These are phyloP conservation scores for Laguncularia racemosa DNA, from an alignment of 345 rosid species.

Conservation along the genomic window DNA sequence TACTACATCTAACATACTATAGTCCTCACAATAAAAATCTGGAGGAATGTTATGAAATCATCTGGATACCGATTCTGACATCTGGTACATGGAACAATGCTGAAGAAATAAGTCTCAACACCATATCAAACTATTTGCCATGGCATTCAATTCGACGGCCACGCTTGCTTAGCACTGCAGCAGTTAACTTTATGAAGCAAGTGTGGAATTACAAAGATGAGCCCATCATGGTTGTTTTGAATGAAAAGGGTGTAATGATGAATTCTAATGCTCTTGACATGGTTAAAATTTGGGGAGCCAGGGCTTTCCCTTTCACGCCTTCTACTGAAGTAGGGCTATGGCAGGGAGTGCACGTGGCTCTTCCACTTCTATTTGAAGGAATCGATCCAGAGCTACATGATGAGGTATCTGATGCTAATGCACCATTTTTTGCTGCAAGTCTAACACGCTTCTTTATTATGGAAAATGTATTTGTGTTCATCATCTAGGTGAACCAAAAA, in stretches of 20 bases:
- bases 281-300: slow-evolving; percentile 66
- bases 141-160: slow-evolving; percentile 60
- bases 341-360: slow-evolving; percentile 48
- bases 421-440: no score
- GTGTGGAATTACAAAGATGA: slow-evolving; percentile 46
- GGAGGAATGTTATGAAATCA: slow-evolving; percentile 34
- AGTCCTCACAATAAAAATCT: slow-evolving; percentile 27
- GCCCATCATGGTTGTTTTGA: slow-evolving; percentile 51
- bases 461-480: no score
- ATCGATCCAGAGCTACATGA: slow-evolving; percentile 41
- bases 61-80: slow-evolving; percentile 58
- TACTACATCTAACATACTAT: slow-evolving; percentile 52
- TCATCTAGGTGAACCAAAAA: not conserved
- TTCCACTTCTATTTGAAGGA: slow-evolving; percentile 39
- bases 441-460: no score
- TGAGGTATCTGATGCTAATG: slow-evolving; percentile 31
- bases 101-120: slow-evolving; percentile 31
- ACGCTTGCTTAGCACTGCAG: slow-evolving; percentile 36
- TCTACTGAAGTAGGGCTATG: slow-evolving; percentile 58
- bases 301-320: slow-evolving; percentile 66
- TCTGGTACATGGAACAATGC: slow-evolving; percentile 44
- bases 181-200: slow-evolving; percentile 36
- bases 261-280: slow-evolving; percentile 64
- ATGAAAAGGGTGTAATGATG: slow-evolving; percentile 39
- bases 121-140: slow-evolving; percentile 44